phyloP scores from a whole-genome alignment of 495 filamentous ascomycete species.

The Aspergillus indologenus region DNA sequence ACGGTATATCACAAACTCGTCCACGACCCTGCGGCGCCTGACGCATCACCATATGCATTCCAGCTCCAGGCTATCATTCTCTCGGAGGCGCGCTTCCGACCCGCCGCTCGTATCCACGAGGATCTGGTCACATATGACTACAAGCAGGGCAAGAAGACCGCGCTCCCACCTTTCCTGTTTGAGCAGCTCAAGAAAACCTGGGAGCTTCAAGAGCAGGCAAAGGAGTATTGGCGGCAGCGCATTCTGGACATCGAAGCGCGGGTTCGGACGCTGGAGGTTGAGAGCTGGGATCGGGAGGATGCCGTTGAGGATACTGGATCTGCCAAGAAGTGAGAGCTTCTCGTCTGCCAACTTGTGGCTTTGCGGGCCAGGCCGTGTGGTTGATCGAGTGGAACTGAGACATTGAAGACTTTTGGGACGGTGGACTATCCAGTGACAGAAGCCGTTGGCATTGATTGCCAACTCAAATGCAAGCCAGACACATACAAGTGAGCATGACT shows the following conservation, averaged over 20 bases:
- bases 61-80: slow-evolving; percentile 61
- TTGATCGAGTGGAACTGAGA: background rate
- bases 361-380: background rate
- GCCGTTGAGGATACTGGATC: slow-evolving; percentile 70
- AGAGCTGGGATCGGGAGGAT: slow-evolving; percentile 70
- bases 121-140: slow-evolving; percentile 89
- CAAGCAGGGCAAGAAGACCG: slow-evolving; percentile 44
- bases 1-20: slow-evolving; percentile 85
- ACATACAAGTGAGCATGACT: no score
- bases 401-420: background rate
- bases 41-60: slow-evolving; percentile 49
- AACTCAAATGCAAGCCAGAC: no score
- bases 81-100: slow-evolving; percentile 74
- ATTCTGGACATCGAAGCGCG: slow-evolving; percentile 53
- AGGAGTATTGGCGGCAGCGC: slow-evolving; percentile 38
- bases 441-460: no score
- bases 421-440: no score
- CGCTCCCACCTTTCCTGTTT: slow-evolving; percentile 65
- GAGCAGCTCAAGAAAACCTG: slow-evolving; percentile 64
- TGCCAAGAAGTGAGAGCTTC: slow-evolving; percentile 24
- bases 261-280: slow-evolving; percentile 62
- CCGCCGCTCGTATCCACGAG: slow-evolving; percentile 76
- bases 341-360: background rate
- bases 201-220: slow-evolving; percentile 62
- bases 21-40: slow-evolving; percentile 39